Evolutionary conservation across 371 early-diverging fungal species (phyloP).

Genomic region (Saksenaea vasiformis): DNA sequence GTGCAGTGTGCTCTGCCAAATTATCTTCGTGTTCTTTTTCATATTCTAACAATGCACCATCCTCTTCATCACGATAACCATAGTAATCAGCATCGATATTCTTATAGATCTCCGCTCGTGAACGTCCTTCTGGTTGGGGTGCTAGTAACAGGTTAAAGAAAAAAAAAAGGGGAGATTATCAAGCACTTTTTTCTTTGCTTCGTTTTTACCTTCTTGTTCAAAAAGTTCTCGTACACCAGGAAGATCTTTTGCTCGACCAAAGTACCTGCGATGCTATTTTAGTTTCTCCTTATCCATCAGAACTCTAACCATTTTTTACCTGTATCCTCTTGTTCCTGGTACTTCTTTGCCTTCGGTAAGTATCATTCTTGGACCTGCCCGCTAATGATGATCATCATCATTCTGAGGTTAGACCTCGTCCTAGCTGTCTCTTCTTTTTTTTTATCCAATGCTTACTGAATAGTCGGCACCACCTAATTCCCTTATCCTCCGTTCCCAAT

Average conservation of each 20-base stretch:
- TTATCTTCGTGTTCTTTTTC: constrained; percentile 65
- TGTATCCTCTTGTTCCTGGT: constrained; percentile 91
- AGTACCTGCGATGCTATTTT: constrained; percentile 63
- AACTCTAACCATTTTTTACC: constrained; percentile 51
- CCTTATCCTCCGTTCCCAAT: constrained; percentile 91
- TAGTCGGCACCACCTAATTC: constrained; percentile 96
- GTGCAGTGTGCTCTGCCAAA: constrained; percentile 36
- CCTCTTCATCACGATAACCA: constrained; percentile 94
- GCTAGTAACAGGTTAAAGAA: constrained; percentile 8
- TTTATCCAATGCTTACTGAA: constrained; percentile 51
- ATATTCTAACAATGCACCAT: constrained; percentile 77
- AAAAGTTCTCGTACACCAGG: constrained; percentile 95
- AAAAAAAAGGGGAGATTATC: constrained; percentile 1
- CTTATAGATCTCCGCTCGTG: constrained; percentile 73
- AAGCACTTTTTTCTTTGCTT: background rate
- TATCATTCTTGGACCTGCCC: constrained; percentile 74
- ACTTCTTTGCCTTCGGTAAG: constrained; percentile 90
- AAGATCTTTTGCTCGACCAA: constrained; percentile 96
- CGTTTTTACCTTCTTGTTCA: constrained; percentile 60
- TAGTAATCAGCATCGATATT: constrained; percentile 94
- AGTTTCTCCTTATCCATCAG: background rate
- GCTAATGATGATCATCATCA: constrained; percentile 50
- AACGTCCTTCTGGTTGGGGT: constrained; percentile 45
- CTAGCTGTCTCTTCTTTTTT: background rate
- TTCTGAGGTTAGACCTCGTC: background rate